These are phyloP conservation scores for Rhizoclosmatium sp. DNA, from an alignment of 192 early-diverging fungal genomes.

Conservation along the genomic window DNA sequence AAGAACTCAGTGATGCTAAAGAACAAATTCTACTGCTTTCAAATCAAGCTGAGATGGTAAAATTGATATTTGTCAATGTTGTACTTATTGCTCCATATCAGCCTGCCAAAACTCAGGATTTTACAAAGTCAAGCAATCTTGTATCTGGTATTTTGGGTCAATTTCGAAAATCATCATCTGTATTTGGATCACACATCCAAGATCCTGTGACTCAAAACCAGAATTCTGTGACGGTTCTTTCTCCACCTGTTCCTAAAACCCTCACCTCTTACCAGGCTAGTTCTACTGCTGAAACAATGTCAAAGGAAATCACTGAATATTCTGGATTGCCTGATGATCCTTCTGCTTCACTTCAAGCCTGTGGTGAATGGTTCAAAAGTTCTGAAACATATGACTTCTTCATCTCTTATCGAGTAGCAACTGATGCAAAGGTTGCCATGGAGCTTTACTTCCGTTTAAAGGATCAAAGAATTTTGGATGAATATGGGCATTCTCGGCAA, in stretches of 20 bases:
- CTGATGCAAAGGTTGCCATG: conserved; percentile 32
- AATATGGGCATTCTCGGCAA: conserved; percentile 17
- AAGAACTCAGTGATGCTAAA: background rate
- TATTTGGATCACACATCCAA: background rate
- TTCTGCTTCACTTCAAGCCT: conserved; percentile 6
- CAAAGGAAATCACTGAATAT: background rate
- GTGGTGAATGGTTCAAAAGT: conserved; percentile 22
- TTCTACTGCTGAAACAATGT: background rate
- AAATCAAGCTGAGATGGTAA: too few species aligned
- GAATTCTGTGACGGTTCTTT: background rate
- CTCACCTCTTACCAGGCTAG: background rate
- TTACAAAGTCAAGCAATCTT: background rate
- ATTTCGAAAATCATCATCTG: background rate
- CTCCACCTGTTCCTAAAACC: background rate
- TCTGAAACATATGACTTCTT: conserved; percentile 43
- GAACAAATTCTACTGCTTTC: background rate
- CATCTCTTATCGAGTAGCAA: conserved; percentile 36
- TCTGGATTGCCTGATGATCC: background rate
- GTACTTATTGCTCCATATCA: background rate
- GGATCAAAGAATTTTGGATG: conserved; percentile 29
- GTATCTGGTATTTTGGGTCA: background rate
- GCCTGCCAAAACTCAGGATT: background rate
- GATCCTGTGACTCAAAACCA: background rate
- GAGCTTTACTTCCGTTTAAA: conserved; percentile 38
- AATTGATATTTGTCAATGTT: too few species aligned